Base-by-base conservation (phyloP, 2,329 filamentous ascomycete species). In the Thelonectria olida region DNA sequence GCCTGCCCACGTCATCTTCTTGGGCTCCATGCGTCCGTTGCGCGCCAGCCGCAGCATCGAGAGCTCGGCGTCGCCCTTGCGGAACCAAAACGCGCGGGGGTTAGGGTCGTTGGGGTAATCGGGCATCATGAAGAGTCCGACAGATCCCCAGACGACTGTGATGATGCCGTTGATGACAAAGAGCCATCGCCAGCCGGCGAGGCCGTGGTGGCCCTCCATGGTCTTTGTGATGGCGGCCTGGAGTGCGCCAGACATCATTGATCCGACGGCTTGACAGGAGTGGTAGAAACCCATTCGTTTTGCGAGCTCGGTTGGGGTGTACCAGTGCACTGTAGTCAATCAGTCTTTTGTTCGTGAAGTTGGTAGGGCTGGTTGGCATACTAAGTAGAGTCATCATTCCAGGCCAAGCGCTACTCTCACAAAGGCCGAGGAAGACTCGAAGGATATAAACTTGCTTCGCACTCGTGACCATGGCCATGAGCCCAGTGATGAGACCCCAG, bases 141-240 rank as follows among this genome's bases (percentile, higher is more conserved):
- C 72, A 5, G 72, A n/a, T 5, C 74, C 75, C 54, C 75, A 72
- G 10, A 74, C 66, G 2, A 77, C 68, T 7, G 72, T 72, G 38
- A 78, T 75, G 22, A 77, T 67, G 2, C 78, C 80, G 58, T 82
- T 80, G 66, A 82, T 76, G 49, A 82, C 75, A 62, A 83, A 82
- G 5, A 82, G 74, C 79, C 80, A 71, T 48, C 78, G 75, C 81
- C 79, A 83, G 1, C 78, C 81, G 1, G 75, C 67, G 12, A 79
- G 71, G 0, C 78, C 79, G 10, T 72, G 59, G 5, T 61, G 67
- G 2, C 79, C 78, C 22, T 81, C 72, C 42, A 82, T 71, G 7
- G 76, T 76, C 22, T 67, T 72, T 42, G 79, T 78, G 1, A 82
- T 74, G 2, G 74, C 79, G 0, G 79, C 77, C 63, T 81, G 79